Conservation (phyloP, 2,329 filamentous ascomycete species). For the Neoascochyta sp. region DNA sequence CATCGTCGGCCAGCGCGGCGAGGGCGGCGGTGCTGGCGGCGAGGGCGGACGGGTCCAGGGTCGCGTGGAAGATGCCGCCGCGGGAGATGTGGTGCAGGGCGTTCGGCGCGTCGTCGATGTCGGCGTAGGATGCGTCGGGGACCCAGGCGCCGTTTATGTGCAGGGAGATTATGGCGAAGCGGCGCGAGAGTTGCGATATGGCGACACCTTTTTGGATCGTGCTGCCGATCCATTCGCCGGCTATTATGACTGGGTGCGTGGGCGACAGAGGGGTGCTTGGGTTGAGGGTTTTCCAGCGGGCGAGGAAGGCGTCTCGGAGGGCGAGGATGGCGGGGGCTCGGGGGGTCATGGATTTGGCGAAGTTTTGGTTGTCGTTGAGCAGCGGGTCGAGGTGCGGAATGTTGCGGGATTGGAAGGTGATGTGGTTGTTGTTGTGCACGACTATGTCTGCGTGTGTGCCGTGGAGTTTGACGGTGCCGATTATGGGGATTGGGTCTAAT, state of each 20-base stretch:
- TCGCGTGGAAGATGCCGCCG: constrained; percentile 14
- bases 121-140: constrained; percentile 16
- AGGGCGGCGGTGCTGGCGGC: constrained; percentile 12
- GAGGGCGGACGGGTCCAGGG: constrained; percentile 13
- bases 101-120: constrained; percentile 15
- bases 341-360: constrained; percentile 19
- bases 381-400: constrained; percentile 11
- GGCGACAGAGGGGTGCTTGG: constrained; percentile 4
- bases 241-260: constrained; percentile 19
- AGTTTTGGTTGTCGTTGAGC: constrained; percentile 22
- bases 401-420: constrained; percentile 27
- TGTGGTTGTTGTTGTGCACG: constrained; percentile 14
- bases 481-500: constrained; percentile 15
- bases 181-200: constrained; percentile 19
- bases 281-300: constrained; percentile 18
- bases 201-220: constrained; percentile 29
- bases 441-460: constrained; percentile 34
- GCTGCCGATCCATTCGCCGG: constrained; percentile 30
- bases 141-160: constrained; percentile 27
- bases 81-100: constrained; percentile 26
- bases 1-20: constrained; percentile 12
- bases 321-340: constrained; percentile 12
- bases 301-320: constrained; percentile 16
- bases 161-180: constrained; percentile 26
- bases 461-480: constrained; percentile 33